Evolutionary conservation across 495 filamentous ascomycete species (phyloP), one percentile per base, ranked within the genome.

Genomic region (Penicillium ochrochloron): DNA sequence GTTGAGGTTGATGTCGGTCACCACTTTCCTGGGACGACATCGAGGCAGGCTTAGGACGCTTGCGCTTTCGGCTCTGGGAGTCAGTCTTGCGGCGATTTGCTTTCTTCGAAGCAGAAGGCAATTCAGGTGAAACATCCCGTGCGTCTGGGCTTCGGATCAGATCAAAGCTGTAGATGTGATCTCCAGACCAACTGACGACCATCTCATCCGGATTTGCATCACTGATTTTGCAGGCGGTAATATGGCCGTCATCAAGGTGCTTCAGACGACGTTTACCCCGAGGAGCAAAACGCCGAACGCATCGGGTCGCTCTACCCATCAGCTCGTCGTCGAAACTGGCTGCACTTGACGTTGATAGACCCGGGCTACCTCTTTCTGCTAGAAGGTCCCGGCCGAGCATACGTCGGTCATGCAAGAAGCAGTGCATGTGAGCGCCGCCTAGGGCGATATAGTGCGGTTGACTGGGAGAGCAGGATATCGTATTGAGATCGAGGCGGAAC

Each of bases 361-460:
- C 67, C 19, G 76, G 75, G 29, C 71, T 74, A 2, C 89, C 89
- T 62, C 66, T 75, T 69, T 91, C 90, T 3, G 66, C 69, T 0
- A 78, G 63, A 10, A 76, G 73, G 68, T 92, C 85, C 12, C 89
- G 83, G 6, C 90, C 89, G 35, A 87, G 74, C 89, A 92, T 92
- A 33, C 90, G 85, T 53, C 90, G 79, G 69, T 92, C 90, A 68
- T 92, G 90, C 41, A 92, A 80, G 72, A 92, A 92, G 70, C 89
- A 90, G 67, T 92, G 87, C 17, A 88, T 80, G 72, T 92, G 89
- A 2, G 86, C 84, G 29, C 90, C 90, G 31, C 90, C 90, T 19
- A 92, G 76, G 3, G 89, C 90, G 66, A 92, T 91, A 70, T 92
- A 92, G 68, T 92, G 87, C 29, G 90, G 90, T 60, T 92, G 90